Base-by-base conservation (phyloP, 306 rosid genomes). In the Biancaea sappan region DNA sequence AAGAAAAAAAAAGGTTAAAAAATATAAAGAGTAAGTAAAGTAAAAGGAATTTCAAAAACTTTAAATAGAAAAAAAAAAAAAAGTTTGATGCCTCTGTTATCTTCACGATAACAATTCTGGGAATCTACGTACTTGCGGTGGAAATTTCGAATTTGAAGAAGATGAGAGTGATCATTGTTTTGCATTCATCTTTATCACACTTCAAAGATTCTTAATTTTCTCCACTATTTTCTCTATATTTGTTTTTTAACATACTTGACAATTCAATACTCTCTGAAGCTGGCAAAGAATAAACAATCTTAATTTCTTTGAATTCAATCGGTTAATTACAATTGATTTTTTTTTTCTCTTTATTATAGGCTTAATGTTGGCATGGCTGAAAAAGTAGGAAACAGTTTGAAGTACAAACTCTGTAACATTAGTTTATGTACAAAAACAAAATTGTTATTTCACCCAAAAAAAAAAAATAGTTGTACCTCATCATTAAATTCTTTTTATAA, bases 101-200 rank as follows among this genome's bases (percentile, higher is more conserved):
- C 8, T 63, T 21, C 31, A 7, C 18, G 29, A 21, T 5, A 22
- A 14, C 19, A 38, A 35, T 62, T 35, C 48, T 62, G 50, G 69
- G 69, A 63, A 63, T 64, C 70, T 40, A 38, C 26, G 70, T 12
- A 12, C 34, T 3, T 40, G 52, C 29, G 70, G 70, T 64, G 50
- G 70, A 40, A 22, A 40, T 40, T 64, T 40, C 34, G 70, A 22
- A 40, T 38, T 40, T 24, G 50, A 38, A 64, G 34, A 22, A 21
- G 14, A 19, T 63, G 69, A 32, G 18, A 0, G 19, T 58, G 21
- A 29, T 58, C 22, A 38, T 37, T 40, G 28, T 64, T 64, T 24
- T 24, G 16, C 22, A 22, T 64, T 18, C 51, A 12, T 64, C 51
- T 37, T 38, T 64, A 21, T 13, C 9, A 18, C 15, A 35, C 31